Evolutionary conservation across 1,284 basidiomycete species (phyloP), one percentile per base, ranked within the genome.

Genomic region (Ceratorhiza oryzae-sativae): DNA sequence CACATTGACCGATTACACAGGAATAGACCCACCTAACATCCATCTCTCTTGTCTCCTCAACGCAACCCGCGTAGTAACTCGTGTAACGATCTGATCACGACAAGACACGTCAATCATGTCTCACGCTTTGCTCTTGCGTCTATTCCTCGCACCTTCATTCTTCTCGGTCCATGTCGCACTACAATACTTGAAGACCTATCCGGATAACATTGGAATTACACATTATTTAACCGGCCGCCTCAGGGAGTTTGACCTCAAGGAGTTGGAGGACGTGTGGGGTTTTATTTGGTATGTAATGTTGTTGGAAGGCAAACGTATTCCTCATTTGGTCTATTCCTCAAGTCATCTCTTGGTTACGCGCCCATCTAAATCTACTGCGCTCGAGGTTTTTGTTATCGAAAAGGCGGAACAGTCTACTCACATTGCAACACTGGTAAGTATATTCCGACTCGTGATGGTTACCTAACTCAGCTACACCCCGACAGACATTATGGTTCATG

Each of bases 401-500:
- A 86, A 90, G 74, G 90, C 91, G 15, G 91, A 94, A 78, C 88
- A 90, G 77, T 96, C 94, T 58, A 95, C 95, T 0, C 96, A 98
- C 81, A 88, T 96, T 72, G 93, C 95, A 72, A 92, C 97, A 87
- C 87, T 95, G 77, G 95, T 96, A 79, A 80, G 94, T 88, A 10
- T 3, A 13, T 18, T n/a, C n/a, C 13, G 49, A 8, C 49, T 65
- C 18, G 36, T 1, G 23, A 20, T 58, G 8, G 1, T 5, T 20
- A 70, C 72, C 71, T 46, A 34, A 10, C 46, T 72, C 71, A 79
- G 77, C 68, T 76, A 74, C 45, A 58, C 34, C 72, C 63, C 45
- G 45, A 13, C 78, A 97, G 95, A 97, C 96, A 0, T 83, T 98
- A 62, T 98, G 95, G 95, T 97, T 95, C 81, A 95, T 98, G 90